Evolutionary conservation across 306 rosid genomes (phyloP).

Genomic region (Argentina anserina): DNA sequence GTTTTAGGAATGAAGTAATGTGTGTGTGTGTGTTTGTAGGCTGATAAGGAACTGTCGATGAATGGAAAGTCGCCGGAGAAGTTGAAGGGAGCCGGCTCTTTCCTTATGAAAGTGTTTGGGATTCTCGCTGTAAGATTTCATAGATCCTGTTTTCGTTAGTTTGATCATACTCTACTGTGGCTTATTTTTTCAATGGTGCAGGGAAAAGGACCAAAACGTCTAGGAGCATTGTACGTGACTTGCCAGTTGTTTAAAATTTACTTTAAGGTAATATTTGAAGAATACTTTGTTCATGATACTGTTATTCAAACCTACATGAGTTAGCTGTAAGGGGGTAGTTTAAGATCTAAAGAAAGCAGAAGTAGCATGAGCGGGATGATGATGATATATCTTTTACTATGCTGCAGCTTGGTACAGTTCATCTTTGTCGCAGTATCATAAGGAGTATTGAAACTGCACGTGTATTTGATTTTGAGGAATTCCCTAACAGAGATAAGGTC

Average conservation of each 20-base stretch:
- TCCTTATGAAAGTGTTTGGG: conserved; percentile 96
- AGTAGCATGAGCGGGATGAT: conserved; percentile 13
- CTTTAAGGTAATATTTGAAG: conserved; percentile 62
- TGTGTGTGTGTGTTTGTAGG: conserved; percentile 31
- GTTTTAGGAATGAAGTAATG: not conserved
- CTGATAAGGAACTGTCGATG: conserved; percentile 69
- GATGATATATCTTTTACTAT: conserved; percentile 25
- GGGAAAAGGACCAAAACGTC: conserved; percentile 98
- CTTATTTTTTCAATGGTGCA: conserved; percentile 31
- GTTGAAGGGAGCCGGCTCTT: conserved; percentile 92
- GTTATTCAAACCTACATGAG: not conserved
- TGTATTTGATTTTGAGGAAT: conserved; percentile 95
- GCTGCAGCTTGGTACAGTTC: conserved; percentile 93
- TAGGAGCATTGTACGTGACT: conserved; percentile 89
- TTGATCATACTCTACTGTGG: not conserved
- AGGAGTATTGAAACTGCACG: conserved; percentile 96
- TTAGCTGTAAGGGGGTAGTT: not conserved
- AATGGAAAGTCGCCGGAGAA: conserved; percentile 88
- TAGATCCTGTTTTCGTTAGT: not conserved
- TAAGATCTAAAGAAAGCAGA: conserved; percentile 3
- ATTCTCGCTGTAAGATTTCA: conserved; percentile 63
- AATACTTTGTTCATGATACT: not conserved
- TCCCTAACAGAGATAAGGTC: conserved; percentile 96
- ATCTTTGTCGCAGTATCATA: conserved; percentile 95
- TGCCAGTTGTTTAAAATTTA: conserved; percentile 93